Conservation (phyloP, 768 basidiomycete species). For the Hygrocybe punicea region DNA sequence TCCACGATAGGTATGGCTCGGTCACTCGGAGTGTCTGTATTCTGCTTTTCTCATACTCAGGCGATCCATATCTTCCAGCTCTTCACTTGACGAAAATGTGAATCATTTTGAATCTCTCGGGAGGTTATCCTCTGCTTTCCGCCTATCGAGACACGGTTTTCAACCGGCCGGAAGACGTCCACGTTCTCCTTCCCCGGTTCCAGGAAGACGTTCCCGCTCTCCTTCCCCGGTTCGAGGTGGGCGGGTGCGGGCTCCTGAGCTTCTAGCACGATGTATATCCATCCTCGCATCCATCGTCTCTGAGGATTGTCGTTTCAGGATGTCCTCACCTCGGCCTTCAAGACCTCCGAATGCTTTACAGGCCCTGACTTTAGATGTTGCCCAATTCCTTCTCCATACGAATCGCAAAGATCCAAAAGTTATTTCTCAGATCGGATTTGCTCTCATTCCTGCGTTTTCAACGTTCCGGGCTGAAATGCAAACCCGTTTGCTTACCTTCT, state of each 20-base stretch:
- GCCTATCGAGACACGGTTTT: slow-evolving; percentile 43
- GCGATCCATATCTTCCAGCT: slow-evolving; percentile 1
- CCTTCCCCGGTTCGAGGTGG: slow-evolving; percentile 39
- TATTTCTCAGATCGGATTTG: slow-evolving; percentile 59
- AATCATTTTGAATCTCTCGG: slow-evolving; percentile 13
- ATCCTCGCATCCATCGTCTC: slow-evolving; percentile 60
- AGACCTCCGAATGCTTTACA: slow-evolving; percentile 78
- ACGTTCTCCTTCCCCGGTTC: slow-evolving; percentile 49
- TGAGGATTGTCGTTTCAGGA: slow-evolving; percentile 70
- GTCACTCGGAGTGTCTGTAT: background rate
- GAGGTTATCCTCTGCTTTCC: slow-evolving; percentile 43
- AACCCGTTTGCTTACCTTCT: slow-evolving; percentile 60
- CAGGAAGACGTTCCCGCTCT: slow-evolving; percentile 50
- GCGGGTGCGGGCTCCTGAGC: slow-evolving; percentile 43
- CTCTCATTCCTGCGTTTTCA: slow-evolving; percentile 70
- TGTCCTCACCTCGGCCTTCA: slow-evolving; percentile 54
- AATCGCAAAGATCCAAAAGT: slow-evolving; percentile 51
- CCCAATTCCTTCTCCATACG: slow-evolving; percentile 57
- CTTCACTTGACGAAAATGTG: background rate
- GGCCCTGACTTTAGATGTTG: slow-evolving; percentile 65
- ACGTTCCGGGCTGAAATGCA: slow-evolving; percentile 66
- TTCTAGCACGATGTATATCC: slow-evolving; percentile 58
- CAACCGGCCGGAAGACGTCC: slow-evolving; percentile 42
- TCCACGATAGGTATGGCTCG: slow-evolving; percentile 48
- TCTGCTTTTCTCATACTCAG: background rate